Evolutionary conservation across 1,284 basidiomycete genomes (phyloP).

Genomic region (Peniophora sp.): DNA sequence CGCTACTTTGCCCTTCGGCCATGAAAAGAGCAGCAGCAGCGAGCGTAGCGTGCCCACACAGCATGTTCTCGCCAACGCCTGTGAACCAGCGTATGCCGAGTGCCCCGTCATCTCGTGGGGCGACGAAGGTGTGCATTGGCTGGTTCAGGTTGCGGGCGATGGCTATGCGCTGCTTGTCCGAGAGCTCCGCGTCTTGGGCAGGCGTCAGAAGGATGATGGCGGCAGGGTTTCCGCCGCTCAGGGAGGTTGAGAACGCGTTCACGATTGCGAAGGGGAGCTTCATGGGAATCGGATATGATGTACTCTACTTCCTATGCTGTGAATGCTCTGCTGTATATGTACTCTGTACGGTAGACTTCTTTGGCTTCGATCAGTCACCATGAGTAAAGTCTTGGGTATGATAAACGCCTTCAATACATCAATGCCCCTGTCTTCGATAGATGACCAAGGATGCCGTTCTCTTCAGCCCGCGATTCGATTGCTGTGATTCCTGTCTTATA

Average conservation of each 20-base stretch:
- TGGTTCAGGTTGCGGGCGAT: constrained; percentile 39
- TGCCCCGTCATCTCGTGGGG: constrained; percentile 10
- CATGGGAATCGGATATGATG: too few species aligned
- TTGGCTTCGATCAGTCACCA: too few species aligned
- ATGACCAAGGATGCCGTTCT: too few species aligned
- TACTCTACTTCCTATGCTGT: too few species aligned
- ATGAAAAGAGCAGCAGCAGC: not conserved
- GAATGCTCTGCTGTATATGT: too few species aligned
- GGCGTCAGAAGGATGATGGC: constrained; percentile 31
- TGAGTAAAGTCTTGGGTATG: too few species aligned
- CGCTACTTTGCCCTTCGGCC: too few species aligned
- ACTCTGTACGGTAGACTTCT: too few species aligned
- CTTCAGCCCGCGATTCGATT: too few species aligned
- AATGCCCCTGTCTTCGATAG: too few species aligned
- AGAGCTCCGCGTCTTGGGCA: constrained; percentile 11
- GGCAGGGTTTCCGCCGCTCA: constrained; percentile 46
- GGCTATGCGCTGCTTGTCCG: constrained; percentile 18
- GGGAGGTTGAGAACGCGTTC: constrained; percentile 38
- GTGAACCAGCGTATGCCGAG: not conserved
- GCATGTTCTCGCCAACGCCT: not conserved
- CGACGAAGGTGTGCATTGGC: constrained; percentile 36
- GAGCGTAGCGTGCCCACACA: not conserved
- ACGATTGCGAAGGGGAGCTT: constrained; percentile 25
- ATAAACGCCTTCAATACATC: too few species aligned
- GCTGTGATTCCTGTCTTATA: too few species aligned